phyloP scores from a whole-genome alignment of 768 basidiomycete genomes.

The Ramaria sp. region DNA sequence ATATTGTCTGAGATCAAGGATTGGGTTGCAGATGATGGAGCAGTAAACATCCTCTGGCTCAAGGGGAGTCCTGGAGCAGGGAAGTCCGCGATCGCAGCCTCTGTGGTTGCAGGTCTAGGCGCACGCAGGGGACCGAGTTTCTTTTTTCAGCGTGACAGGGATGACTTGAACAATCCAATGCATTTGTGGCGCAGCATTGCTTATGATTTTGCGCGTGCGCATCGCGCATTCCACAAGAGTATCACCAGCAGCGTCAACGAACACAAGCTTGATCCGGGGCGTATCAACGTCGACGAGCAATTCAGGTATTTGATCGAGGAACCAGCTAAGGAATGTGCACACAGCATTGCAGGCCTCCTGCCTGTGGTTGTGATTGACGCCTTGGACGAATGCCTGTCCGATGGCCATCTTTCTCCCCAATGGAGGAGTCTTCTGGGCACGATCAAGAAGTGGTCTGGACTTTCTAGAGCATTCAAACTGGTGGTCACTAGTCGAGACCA shows the following conservation, averaged over 20 bases:
- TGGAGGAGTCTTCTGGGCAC: too few relatives aligned
- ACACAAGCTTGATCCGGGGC: too few relatives aligned
- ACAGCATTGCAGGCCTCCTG: too few relatives aligned
- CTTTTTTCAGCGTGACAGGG: constrained; percentile 5
- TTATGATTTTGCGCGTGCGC: constrained; percentile 14
- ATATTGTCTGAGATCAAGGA: neutral
- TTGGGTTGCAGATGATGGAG: neutral
- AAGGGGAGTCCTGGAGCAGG: constrained; percentile 14
- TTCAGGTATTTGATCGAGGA: too few relatives aligned
- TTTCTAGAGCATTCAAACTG: too few relatives aligned
- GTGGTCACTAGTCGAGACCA: too few relatives aligned
- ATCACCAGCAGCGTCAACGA: constrained; percentile 12
- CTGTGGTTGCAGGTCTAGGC: neutral
- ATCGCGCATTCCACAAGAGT: constrained; percentile 3
- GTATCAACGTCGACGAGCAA: too few relatives aligned
- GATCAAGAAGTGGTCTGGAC: too few relatives aligned
- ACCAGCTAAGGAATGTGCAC: too few relatives aligned
- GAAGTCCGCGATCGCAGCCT: constrained; percentile 14
- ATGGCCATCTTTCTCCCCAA: too few relatives aligned
- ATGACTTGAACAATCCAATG: neutral
- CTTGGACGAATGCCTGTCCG: too few relatives aligned
- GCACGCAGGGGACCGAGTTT: constrained; percentile 3
- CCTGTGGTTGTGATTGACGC: too few relatives aligned
- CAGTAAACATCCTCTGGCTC: constrained; percentile 17
- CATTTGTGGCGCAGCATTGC: constrained; percentile 8